Evolutionary conservation across 441 rosid species (phyloP).

Genomic region (Breynia disticha): DNA sequence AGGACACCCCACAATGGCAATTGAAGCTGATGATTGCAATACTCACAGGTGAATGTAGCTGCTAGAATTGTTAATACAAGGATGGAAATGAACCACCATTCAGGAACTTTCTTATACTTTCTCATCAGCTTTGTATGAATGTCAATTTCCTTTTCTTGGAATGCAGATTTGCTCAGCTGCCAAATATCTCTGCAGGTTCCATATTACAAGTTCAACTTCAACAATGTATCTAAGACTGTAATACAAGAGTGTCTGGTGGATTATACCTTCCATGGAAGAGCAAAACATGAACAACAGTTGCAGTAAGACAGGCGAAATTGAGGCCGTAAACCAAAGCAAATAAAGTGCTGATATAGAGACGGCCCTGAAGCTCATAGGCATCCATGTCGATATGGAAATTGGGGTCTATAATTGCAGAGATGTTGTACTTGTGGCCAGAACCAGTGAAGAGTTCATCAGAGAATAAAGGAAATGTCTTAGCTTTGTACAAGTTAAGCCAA

Average conservation of each 20-base stretch:
- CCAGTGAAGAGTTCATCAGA: conserved; percentile 64
- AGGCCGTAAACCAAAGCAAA: conserved; percentile 78
- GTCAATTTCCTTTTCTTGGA: conserved; percentile 51
- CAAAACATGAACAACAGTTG: conserved; percentile 67
- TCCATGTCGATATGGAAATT: conserved; percentile 62
- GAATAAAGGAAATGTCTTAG: conserved; percentile 74
- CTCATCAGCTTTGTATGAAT: conserved; percentile 69
- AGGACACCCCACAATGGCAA: conserved; percentile 95
- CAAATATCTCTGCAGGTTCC: conserved; percentile 54
- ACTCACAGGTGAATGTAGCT: conserved; percentile 63
- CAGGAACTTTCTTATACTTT: conserved; percentile 46
- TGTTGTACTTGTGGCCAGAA: conserved; percentile 66
- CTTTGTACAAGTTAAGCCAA: conserved; percentile 63
- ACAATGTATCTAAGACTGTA: neutral
- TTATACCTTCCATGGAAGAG: conserved; percentile 76
- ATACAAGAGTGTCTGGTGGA: neutral
- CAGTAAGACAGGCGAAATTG: conserved; percentile 74
- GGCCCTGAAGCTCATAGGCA: conserved; percentile 68
- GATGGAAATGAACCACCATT: conserved; percentile 87
- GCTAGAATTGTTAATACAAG: conserved; percentile 42
- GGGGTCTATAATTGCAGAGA: conserved; percentile 57
- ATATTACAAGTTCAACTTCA: neutral
- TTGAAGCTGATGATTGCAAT: conserved; percentile 69
- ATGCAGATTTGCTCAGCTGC: conserved; percentile 65
- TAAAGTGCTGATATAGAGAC: conserved; percentile 65